Percentiles rank a stretch among this genome's conserved stretches.
phyloP scores from a whole-genome alignment of 2,329 filamentous ascomycete species.

The Microdochium nivale region DNA sequence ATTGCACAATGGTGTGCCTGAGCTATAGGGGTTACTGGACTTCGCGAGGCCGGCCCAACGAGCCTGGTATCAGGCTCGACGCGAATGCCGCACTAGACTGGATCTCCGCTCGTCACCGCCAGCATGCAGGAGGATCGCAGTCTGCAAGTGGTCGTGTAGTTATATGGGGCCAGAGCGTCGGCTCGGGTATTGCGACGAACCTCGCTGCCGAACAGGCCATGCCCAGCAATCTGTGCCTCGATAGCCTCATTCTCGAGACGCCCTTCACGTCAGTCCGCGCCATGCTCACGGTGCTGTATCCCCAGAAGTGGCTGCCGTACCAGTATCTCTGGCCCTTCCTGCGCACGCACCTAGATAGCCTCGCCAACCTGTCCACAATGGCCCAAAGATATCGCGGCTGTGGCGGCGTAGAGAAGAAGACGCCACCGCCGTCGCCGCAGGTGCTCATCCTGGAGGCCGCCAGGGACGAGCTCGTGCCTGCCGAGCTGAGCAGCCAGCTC shows the following conservation, averaged over 20 bases:
- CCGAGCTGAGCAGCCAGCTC: conserved; percentile 36
- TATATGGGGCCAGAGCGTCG: conserved; percentile 73
- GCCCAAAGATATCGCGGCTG: conserved; percentile 17
- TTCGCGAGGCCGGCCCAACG: conserved; percentile 61
- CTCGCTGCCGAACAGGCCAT: conserved; percentile 35
- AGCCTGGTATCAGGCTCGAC: conserved; percentile 62
- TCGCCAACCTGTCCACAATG: conserved; percentile 38
- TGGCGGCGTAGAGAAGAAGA: conserved; percentile 6
- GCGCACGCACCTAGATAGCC: conserved; percentile 52
- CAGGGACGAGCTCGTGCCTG: conserved; percentile 50
- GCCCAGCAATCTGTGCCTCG: conserved; percentile 28
- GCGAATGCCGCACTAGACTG: conserved; percentile 55
- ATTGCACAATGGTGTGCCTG: conserved; percentile 43
- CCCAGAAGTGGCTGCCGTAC: conserved; percentile 74
- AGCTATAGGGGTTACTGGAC: conserved; percentile 73
- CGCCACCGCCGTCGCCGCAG: too few species aligned
- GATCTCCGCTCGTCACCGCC: conserved; percentile 26
- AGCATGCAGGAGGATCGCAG: conserved; percentile 4
- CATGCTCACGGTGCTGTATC: conserved; percentile 67
- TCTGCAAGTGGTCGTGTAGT: conserved; percentile 30
- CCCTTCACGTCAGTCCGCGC: conserved; percentile 63
- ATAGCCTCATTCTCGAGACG: conserved; percentile 61
- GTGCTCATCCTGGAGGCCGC: conserved; percentile 47
- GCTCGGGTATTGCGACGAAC: conserved; percentile 61
- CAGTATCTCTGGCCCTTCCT: conserved; percentile 67